Base-by-base conservation (phyloP, 1,284 basidiomycete species). In the Schizophyllum commune region DNA sequence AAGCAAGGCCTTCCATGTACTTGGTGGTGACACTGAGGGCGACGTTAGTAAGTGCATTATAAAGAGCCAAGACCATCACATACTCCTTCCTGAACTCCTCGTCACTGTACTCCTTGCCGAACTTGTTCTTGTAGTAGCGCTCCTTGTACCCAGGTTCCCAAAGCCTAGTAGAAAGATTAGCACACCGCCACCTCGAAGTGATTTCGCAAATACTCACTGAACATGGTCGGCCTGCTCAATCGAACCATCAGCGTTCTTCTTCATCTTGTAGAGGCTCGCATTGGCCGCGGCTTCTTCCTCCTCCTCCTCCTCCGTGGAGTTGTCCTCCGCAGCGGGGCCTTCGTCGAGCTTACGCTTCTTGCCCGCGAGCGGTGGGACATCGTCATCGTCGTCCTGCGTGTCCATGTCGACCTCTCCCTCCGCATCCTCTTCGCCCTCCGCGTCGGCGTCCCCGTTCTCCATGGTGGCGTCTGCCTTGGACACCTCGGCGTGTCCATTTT, bases 121-220 rank as follows among this genome's bases (percentile, higher is more conserved):
- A 99, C 78, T 99, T 99, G 68, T 94, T 89, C 58, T 83, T 79
- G 70, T 99, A 99, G 74, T 99, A 99, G 47, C 97, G 85, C 69
- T 96, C 94, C 70, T 87, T 89, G 75, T 99, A 99, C 47, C 95
- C 96, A 1, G 94, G 87, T 73, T 98, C 95, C 88, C 92, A 98
- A 19, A 98, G 76, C 69, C 94, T 95, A 65, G 8, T 62, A 58
- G 60, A 59, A 52, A 62, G 17, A 59, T 72, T 51, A 68, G 66
- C 61, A 32, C 33, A 60, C 57, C 32, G 20, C 58, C 39, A 20
- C 32, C 52, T 39, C 17, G 57, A 52, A 20, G 61, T 32, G 56
- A 47, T 56, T 56, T 59, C 21, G 61, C 20, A 22, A 60, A 39
- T 56, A 83, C 86, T 68, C 76, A 95, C 92, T 91, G 90, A 68